Evolutionary conservation across 2,329 filamentous ascomycete species (phyloP).

Genomic region (Thelonectria olida): DNA sequence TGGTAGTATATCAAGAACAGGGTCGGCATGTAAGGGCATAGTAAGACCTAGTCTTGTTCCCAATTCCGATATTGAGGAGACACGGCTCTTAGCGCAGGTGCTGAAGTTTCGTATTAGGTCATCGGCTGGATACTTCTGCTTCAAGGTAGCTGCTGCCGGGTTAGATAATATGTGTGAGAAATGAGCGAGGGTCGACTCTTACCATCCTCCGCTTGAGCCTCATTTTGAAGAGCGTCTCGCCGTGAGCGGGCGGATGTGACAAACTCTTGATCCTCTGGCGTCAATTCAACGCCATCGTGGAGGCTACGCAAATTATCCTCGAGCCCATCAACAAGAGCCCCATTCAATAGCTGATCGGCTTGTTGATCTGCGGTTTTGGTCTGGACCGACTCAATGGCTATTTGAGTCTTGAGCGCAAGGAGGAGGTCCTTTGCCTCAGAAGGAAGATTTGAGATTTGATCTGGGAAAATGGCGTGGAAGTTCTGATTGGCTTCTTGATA

Average conservation of each 20-base stretch:
- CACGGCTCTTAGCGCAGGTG: slow-evolving; percentile 44
- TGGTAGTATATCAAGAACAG: slow-evolving; percentile 38
- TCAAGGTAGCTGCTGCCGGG: slow-evolving; percentile 41
- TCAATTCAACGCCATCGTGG: slow-evolving; percentile 44
- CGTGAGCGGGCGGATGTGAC: slow-evolving; percentile 45
- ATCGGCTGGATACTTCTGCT: slow-evolving; percentile 51
- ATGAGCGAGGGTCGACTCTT: slow-evolving; percentile 27
- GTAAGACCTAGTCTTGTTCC: slow-evolving; percentile 48
- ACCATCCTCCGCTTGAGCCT: slow-evolving; percentile 40
- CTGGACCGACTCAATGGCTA: slow-evolving; percentile 63
- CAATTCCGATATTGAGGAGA: slow-evolving; percentile 46
- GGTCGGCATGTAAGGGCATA: slow-evolving; percentile 43
- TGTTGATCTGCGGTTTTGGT: slow-evolving; percentile 58
- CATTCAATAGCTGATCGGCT: slow-evolving; percentile 62
- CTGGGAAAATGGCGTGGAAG: slow-evolving; percentile 56
- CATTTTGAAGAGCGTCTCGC: slow-evolving; percentile 45
- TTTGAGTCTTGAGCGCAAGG: slow-evolving; percentile 58
- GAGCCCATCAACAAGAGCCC: slow-evolving; percentile 66
- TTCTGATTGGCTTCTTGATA: slow-evolving; percentile 55
- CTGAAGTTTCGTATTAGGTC: slow-evolving; percentile 49
- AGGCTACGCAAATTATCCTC: slow-evolving; percentile 55
- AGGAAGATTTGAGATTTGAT: slow-evolving; percentile 55
- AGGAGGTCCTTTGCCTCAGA: slow-evolving; percentile 54
- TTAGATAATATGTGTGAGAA: background rate
- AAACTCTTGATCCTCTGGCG: slow-evolving; percentile 47